Conservation (phyloP, 2,329 filamentous ascomycete genomes). For the Fusarium subglutinans region DNA sequence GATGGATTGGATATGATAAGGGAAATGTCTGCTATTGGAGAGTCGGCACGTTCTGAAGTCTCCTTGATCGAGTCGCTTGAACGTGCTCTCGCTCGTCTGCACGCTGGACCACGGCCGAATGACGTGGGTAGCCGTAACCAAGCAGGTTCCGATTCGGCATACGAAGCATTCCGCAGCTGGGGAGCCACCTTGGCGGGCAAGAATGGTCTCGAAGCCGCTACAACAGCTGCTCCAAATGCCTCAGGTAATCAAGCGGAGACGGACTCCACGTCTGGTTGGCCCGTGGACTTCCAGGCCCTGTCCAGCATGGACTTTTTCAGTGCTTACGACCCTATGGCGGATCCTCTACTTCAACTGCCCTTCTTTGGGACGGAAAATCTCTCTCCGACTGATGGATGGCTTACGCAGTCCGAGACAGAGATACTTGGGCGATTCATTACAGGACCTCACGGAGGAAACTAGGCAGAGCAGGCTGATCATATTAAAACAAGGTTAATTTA, state of each 20-base stretch:
- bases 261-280: background rate
- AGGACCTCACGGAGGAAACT: background rate
- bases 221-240: background rate
- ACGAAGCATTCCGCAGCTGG: constrained; percentile 1
- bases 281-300: background rate
- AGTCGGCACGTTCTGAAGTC: background rate
- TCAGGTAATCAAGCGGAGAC: background rate
- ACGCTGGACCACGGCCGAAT: background rate
- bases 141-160: background rate
- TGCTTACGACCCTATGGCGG: background rate
- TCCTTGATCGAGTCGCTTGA: constrained; percentile 6
- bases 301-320: constrained; percentile 7
- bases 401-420: background rate
- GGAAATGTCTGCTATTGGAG: background rate
- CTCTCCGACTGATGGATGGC: background rate
- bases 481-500: background rate
- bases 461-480: background rate
- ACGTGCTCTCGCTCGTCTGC: background rate
- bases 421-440: background rate
- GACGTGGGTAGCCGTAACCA: background rate
- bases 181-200: background rate
- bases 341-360: background rate
- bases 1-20: background rate
- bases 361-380: background rate
- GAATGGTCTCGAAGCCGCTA: background rate